Evolutionary conservation across 2,329 filamentous ascomycete genomes (phyloP), one percentile per base, ranked within the genome.

Genomic region (Escovopsis sp.): DNA sequence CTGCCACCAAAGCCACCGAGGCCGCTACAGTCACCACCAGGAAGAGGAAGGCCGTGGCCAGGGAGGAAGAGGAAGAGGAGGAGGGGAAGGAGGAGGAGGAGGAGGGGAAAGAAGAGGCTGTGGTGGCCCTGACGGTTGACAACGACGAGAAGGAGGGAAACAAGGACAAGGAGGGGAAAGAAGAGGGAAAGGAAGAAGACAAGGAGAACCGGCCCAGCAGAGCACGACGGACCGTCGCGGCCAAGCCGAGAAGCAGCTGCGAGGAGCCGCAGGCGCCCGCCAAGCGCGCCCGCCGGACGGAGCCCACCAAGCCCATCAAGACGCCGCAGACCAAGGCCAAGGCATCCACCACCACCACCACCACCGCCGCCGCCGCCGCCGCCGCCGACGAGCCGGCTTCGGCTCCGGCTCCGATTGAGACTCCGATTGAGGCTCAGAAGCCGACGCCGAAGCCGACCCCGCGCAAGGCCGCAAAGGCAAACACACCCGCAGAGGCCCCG

Each of bases 31-130:
- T 54, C 44, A 37, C 50, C 8, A 54, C 61, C 12, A 59, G 55
- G 48, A 65, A 68, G 50, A 55, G 59, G 47, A 70, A 65, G 52
- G 58, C 63, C 2, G 26, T 45, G n/a, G 45, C 47, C 12, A 41
- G 46, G 11, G 47, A 51, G 4, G 50, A 53, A 18, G 49, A 62
- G 26, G 50, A 30, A 30, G 28, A 30, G 28, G 28, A 30, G 28
- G 28, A 30, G 28, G 28, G 10, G 28, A 10, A 2, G 28, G 28
- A 30, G 28, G 28, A 30, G 28, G 28, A 30, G 28, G 28, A 10
- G 28, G 28, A 30, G 28, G 28, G 10, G 28, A 10, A 30, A 10
- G 28, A 30, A 10, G 28, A 10, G 28, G 28, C 28, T 6, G 6
- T 10, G 28, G 28, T 10, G 28, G 15, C 15, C 15, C 15, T 15